Conservation (phyloP, 2,329 filamentous ascomycete genomes). For the Fusarium neocosmosporiellum region DNA sequence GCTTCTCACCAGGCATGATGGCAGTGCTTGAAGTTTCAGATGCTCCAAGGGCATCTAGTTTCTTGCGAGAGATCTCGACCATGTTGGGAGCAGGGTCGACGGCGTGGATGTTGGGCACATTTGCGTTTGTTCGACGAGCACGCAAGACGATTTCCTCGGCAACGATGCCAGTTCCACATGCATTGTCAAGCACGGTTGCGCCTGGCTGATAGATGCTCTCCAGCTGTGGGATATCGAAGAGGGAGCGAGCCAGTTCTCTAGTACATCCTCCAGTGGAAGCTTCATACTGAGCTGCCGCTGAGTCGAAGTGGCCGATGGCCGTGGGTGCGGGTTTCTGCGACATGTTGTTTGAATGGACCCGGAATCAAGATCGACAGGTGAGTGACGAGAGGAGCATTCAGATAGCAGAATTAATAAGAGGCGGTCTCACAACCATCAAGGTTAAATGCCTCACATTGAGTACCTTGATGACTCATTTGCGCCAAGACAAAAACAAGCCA, state of each 20-base stretch:
- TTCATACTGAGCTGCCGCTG: neutral
- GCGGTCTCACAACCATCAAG: no score
- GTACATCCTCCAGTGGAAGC: neutral
- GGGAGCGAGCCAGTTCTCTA: neutral
- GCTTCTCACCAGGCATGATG: neutral
- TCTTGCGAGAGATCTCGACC: neutral
- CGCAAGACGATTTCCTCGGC: neutral
- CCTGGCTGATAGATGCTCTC: neutral
- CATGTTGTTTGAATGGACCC: neutral
- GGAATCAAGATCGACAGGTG: no score
- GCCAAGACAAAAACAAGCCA: no score
- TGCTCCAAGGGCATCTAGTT: neutral
- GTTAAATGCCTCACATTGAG: no score
- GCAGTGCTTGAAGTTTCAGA: neutral
- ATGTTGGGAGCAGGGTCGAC: neutral
- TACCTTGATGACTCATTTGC: no score
- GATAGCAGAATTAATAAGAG: neutral
- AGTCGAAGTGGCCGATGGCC: neutral
- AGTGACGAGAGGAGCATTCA: neutral
- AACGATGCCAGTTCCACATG: neutral
- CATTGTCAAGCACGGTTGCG: neutral
- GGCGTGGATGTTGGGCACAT: neutral
- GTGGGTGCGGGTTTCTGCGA: neutral
- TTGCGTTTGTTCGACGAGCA: neutral
- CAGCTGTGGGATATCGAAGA: neutral